Conservation (phyloP, 495 filamentous ascomycete genomes). For the Tuber microsphaerosporum region DNA sequence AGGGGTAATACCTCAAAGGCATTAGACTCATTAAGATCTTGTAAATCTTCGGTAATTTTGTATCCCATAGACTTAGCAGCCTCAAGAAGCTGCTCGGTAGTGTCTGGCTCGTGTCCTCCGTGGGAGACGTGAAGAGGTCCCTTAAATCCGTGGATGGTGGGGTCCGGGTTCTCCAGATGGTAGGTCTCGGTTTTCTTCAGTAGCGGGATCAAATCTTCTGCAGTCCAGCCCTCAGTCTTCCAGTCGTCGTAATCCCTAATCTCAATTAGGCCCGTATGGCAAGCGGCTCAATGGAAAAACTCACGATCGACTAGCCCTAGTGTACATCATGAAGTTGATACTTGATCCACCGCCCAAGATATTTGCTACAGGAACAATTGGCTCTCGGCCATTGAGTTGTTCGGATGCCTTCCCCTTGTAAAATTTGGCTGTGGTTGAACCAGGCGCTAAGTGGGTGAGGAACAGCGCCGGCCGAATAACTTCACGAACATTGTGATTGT, state of each 20-base stretch:
- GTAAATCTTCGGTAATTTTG: conserved; percentile 45
- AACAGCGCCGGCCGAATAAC: conserved; percentile 46
- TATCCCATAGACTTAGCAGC: conserved; percentile 47
- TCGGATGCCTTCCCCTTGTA: conserved; percentile 37
- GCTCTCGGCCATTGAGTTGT: conserved; percentile 47
- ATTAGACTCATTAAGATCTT: conserved; percentile 44
- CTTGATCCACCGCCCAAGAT: conserved; percentile 55
- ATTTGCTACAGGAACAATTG: conserved; percentile 50
- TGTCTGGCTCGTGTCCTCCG: conserved; percentile 42
- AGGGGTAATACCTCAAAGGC: conserved; percentile 39
- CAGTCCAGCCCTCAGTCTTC: conserved; percentile 50
- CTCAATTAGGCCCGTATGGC: background rate
- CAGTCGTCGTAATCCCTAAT: conserved; percentile 49
- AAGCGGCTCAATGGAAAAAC: background rate
- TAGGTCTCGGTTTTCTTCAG: conserved; percentile 50
- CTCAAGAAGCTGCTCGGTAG: conserved; percentile 44
- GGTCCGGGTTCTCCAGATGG: conserved; percentile 25
- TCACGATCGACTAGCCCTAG: conserved; percentile 41
- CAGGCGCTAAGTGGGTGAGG: conserved; percentile 24
- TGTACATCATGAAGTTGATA: conserved; percentile 57
- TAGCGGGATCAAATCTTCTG: conserved; percentile 49
- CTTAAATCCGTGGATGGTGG: conserved; percentile 46
- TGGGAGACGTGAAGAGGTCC: conserved; percentile 50
- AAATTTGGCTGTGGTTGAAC: conserved; percentile 28
- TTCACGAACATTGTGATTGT: conserved; percentile 47